phyloP scores from a whole-genome alignment of 2,329 filamentous ascomycete genomes.

The Penicillium corylophilum region DNA sequence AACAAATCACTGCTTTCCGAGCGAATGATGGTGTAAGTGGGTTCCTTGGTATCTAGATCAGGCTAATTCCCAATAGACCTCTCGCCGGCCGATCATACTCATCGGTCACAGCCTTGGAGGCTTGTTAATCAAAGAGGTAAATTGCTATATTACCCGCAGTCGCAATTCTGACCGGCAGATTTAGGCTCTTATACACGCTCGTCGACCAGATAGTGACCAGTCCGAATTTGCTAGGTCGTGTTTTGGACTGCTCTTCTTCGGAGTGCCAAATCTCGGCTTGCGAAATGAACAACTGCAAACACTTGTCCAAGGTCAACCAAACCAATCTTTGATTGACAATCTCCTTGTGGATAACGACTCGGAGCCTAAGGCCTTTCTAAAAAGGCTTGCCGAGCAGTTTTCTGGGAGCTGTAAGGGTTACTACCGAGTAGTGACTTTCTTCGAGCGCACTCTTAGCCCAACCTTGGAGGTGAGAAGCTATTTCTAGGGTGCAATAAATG shows the following conservation, averaged over 20 bases:
- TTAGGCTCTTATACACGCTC: neutral
- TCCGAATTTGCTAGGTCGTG: neutral
- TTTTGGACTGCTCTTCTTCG: neutral
- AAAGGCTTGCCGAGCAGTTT: neutral
- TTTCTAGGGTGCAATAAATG: neutral
- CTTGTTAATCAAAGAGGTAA: neutral
- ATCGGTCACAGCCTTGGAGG: neutral
- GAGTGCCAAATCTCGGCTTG: neutral
- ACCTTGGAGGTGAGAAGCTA: neutral
- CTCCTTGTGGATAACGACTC: neutral
- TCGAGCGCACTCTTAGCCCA: neutral
- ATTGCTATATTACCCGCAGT: neutral
- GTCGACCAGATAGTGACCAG: neutral
- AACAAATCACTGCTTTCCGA: neutral
- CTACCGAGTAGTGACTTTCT: neutral
- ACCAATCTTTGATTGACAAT: neutral
- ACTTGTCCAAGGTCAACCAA: neutral
- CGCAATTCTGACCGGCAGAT: neutral
- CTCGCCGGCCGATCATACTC: neutral
- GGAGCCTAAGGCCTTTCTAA: neutral
- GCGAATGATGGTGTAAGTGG: neutral
- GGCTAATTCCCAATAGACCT: neutral
- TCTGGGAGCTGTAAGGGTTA: neutral
- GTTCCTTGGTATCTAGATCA: neutral
- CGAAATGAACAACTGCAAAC: neutral